Base-by-base conservation (phyloP, 371 early-diverging fungal species). In the Mitosporidium daphniae region DNA sequence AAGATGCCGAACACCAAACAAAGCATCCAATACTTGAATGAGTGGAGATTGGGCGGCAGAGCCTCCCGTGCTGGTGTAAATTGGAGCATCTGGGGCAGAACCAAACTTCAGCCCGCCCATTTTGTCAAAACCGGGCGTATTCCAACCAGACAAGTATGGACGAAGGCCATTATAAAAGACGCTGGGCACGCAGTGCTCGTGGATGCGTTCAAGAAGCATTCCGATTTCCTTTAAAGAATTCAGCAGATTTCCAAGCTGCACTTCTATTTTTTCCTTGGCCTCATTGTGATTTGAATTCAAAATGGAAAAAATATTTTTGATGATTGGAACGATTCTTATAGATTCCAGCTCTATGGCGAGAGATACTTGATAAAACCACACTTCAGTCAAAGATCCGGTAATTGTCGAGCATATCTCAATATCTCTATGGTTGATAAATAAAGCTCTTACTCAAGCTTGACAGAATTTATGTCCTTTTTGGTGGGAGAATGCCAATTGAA, bases 331-430 rank as follows among this genome's bases (percentile, higher is more conserved):
- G n/a, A 20, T 20, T 20, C n/a, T n/a, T 20, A 20, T 8, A 20
- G 20, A 20, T n/a, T 20, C 20, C 11, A 65, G 59, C 33, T 89
- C 91, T 26, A 78, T 77, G 0, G 65, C 71, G 0, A 65, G 54
- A 2, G 75, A 64, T 19, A 80, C 58, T 14, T 84, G 51, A 42
- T 74, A 82, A 39, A 89, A 89, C 82, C 84, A 82, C 0, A 75
- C 48, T 50, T 89, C 86, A 45, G 84, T 86, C 23, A 61, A 43
- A 8, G 63, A 55, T 8, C 82, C 78, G 3, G 74, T 61, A 33
- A 71, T n/a, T n/a, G n/a, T n/a, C n/a, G n/a, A n/a, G n/a, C n/a
- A n/a, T n/a, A n/a, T n/a, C n/a, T n/a, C n/a, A n/a, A n/a, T n/a
- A n/a, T n/a, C n/a, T n/a, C n/a, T n/a, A n/a, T n/a, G n/a, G n/a